Percentiles rank a stretch among this genome's conserved stretches.
These are phyloP conservation scores for Paecilomyces dactylethromorphus DNA, from an alignment of 2,329 filamentous ascomycete genomes.

Conservation along the genomic window DNA sequence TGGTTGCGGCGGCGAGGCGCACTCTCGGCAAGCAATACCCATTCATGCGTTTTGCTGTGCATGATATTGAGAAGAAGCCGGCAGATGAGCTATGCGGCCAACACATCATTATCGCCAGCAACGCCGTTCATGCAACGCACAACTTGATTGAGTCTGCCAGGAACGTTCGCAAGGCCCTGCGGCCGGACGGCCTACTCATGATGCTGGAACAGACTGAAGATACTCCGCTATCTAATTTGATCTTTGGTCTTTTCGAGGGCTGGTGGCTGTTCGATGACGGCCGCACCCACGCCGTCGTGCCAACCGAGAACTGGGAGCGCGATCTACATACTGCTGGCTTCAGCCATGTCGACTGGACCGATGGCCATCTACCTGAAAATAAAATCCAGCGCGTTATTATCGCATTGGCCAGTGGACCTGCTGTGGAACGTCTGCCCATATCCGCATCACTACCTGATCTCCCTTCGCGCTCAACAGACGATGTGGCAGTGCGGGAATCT, in stretches of 20 bases:
- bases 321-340: constrained; percentile 13
- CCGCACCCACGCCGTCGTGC: constrained; percentile 15
- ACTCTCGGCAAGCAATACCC: constrained; percentile 19
- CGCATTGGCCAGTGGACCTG: constrained; percentile 11
- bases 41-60: constrained; percentile 23
- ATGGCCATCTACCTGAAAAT: constrained; percentile 11
- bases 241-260: constrained; percentile 33
- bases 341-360: constrained; percentile 15
- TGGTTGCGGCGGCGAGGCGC: constrained; percentile 27
- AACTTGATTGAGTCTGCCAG: constrained; percentile 9
- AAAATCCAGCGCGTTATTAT: constrained; percentile 10
- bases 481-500: constrained; percentile 5
- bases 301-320: constrained; percentile 12
- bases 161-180: constrained; percentile 18
- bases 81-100: constrained; percentile 8
- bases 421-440: no score
- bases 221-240: constrained; percentile 25
- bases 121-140: constrained; percentile 26
- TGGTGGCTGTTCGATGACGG: constrained; percentile 36
- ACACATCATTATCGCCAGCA: constrained; percentile 23
- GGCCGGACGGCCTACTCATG: constrained; percentile 20
- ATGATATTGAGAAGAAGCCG: constrained; percentile 26
- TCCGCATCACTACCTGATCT: no score
- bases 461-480: no score
- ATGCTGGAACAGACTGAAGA: constrained; percentile 24